Evolutionary conservation across 2,329 filamentous ascomycete species (phyloP), one percentile per base, ranked within the genome.

Genomic region (Alternaria ventricosa): DNA sequence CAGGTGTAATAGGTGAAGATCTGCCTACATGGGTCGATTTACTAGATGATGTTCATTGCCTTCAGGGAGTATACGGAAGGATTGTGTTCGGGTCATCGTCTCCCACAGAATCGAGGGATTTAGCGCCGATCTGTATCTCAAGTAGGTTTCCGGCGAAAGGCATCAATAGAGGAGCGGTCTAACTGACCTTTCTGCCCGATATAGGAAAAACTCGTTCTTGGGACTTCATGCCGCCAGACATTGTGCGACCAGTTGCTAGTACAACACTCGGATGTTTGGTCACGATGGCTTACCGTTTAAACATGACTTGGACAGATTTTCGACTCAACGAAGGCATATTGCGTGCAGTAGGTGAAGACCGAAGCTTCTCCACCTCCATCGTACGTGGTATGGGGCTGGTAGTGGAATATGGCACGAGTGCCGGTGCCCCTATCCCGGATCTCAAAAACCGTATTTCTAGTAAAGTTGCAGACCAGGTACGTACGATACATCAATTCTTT

Each of bases 221-320:
- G 61, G 64, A 65, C 12, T 60, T 64, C 4, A 65, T 62, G 64
- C 64, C 64, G 0, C 62, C 64, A 23, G 64, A 67, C 2, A 50
- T 62, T 4, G 64, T 65, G 1, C 53, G 64, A 1, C 62, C 64
- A 5, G 6, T 65, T 6, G 62, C 62, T 1, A 67, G 57, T 12
- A 67, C 59, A 0, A 64, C 58, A 1, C 0, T 67, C 0, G 61
- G 62, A 0, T 55, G 36, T 6, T 27, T 67, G 13, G 33, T 67
- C 4, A 47, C 36, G 18, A 47, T 67, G n/a, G 58, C 55, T 9
- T 30, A 67, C 18, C 59, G 64, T 0, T 18, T 62, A 25, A 51
- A 41, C 2, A 67, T 60, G 64, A 18, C 43, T 1, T 64, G 61
- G 58, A 2, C 30, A 30, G 60, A 66, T 2, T 41, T 55, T 2